Evolutionary conservation across 2,329 filamentous ascomycete species (phyloP), one percentile per base, ranked within the genome.

Genomic region (Colletotrichum graminicola): DNA sequence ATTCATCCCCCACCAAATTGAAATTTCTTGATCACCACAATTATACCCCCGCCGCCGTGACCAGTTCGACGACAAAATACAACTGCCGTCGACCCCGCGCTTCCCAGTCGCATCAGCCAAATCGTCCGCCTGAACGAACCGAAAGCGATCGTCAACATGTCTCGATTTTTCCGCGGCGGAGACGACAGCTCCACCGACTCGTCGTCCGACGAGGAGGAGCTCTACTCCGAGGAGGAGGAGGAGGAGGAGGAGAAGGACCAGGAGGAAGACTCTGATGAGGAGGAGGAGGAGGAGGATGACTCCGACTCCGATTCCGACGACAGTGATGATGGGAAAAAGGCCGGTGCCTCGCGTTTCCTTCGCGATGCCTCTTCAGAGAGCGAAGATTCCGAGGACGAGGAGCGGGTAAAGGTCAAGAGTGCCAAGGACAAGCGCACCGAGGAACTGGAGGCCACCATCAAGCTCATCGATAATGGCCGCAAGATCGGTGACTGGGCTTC

Each of bases 401-500:
- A 90, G 75, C 90, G 92, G 75, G 94, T 92, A 78, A 90, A 96
- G 77, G 93, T 98, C 79, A 98, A 97, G 89, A 98, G 94, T 83
- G 95, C 95, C 79, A 98, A 98, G 85, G 94, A 98, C 87, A 99
- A 99, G 89, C 91, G 96, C 74, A 88, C 94, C 76, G 95, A 98
- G 79, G 97, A 98, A 83, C 88, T 99, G 73, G 95, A 99, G 82
- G 89, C 90, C 72, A 97, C 92, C 54, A 93, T 98, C 79, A 92
- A 93, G 82, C 85, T 93, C 79, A 98, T 99, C 79, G 95, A 98
- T 81, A 99, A 99, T 85, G 95, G 94, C 73, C 89, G 96, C 83
- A 98, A 97, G 88, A 99, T 98, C 80, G 94, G 93, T 79, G 96
- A 99, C 84, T 99, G 96, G 96, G 93, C 92, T 76, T 91, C 95